Evolutionary conservation across 768 basidiomycete genomes (phyloP).

Genomic region (Rhodotorula diobovata): DNA sequence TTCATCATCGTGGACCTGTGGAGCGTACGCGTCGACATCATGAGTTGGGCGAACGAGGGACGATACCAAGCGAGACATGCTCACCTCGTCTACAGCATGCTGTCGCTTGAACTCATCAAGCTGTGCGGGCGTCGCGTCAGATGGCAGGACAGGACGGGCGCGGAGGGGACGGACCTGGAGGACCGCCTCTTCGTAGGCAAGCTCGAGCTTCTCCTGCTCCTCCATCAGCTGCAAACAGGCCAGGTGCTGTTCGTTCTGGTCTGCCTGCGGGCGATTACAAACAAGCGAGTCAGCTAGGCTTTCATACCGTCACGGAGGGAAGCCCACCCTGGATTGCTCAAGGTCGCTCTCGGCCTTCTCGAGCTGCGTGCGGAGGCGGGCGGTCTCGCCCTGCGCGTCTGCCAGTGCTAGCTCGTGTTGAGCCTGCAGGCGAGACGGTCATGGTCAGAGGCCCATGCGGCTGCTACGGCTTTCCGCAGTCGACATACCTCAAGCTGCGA

Average conservation of each 20-base stretch:
- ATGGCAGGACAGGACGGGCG: fast-evolving
- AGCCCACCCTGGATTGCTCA: neutral
- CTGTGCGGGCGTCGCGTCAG: too few species aligned
- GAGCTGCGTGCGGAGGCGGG: neutral
- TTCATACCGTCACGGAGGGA: neutral
- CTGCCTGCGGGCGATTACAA: neutral
- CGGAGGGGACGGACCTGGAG: neutral
- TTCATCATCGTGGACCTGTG: too few species aligned
- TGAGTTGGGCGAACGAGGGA: neutral
- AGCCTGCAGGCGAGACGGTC: neutral
- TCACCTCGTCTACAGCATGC: neutral
- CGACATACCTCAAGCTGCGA: neutral
- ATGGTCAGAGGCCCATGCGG: too few species aligned
- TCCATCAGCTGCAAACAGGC: conserved; percentile 5
- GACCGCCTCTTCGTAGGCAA: neutral
- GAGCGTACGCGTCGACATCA: neutral
- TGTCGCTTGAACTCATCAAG: neutral
- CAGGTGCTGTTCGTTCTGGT: neutral
- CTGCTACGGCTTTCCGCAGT: too few species aligned
- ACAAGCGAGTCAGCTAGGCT: too few species aligned
- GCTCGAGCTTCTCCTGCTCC: conserved; percentile 16
- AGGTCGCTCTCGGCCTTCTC: neutral
- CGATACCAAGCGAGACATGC: neutral
- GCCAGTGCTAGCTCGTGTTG: neutral
- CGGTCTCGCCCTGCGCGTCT: neutral